Conservation (phyloP, 1,139 yeast species). For the Hemisphaericaspora xylofermentans region DNA sequence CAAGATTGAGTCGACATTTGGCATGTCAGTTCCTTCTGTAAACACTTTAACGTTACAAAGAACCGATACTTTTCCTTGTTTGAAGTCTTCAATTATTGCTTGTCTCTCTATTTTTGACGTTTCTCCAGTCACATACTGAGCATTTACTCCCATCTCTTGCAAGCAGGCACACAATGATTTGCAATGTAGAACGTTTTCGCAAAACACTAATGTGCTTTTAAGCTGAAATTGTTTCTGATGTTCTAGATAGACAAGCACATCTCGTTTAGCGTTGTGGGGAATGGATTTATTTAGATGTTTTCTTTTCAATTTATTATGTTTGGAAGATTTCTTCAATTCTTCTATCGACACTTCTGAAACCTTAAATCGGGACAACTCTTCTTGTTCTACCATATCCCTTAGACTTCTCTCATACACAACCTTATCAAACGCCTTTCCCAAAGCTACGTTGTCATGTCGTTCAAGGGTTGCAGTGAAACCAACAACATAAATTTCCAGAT, state of each 20-base stretch:
- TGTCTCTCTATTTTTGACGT: constrained; percentile 57
- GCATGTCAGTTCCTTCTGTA: constrained; percentile 95
- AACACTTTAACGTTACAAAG: constrained; percentile 86
- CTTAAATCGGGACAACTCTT: constrained; percentile 69
- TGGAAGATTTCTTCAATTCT: too few species aligned
- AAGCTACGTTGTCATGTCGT: constrained; percentile 63
- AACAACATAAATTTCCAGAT: constrained; percentile 54
- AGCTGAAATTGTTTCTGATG: constrained; percentile 36
- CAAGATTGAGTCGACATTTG: constrained; percentile 79
- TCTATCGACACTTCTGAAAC: constrained; percentile 51
- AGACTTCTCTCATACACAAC: constrained; percentile 71
- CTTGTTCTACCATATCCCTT: constrained; percentile 64
- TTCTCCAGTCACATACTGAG: constrained; percentile 71
- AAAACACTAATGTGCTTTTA: constrained; percentile 72
- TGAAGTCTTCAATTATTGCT: constrained; percentile 56
- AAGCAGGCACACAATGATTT: constrained; percentile 53
- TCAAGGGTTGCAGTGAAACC: constrained; percentile 87
- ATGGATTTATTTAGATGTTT: too few species aligned
- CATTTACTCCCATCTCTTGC: constrained; percentile 59
- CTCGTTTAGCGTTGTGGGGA: too few species aligned
- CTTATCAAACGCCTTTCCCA: constrained; percentile 66
- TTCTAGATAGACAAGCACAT: constrained; percentile 57
- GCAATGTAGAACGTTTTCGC: constrained; percentile 74
- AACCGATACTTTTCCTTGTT: constrained; percentile 62
- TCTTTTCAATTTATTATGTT: too few species aligned